Evolutionary conservation across 441 rosid species (phyloP).

Genomic region (Pelargonium myrrhifolium): DNA sequence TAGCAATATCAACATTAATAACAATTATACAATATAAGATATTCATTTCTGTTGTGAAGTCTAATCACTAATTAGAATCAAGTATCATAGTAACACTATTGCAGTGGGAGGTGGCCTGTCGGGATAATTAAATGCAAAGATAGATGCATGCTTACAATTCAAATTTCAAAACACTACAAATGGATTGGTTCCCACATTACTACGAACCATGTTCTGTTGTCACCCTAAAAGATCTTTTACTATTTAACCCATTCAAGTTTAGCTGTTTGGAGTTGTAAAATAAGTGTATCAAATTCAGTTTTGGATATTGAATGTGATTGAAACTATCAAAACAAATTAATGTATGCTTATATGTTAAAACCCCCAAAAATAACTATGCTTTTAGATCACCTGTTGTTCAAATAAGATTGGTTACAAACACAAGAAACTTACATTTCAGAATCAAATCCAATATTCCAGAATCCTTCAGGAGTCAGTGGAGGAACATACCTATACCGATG

Average conservation of each 20-base stretch:
- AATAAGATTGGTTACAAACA: constrained; percentile 6
- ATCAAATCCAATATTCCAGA: constrained; percentile 94
- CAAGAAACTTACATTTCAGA: constrained; percentile 57
- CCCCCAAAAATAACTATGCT: neutral
- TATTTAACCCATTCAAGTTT: neutral
- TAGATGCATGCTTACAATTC: neutral
- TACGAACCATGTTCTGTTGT: neutral
- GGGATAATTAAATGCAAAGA: neutral
- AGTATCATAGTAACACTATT: neutral
- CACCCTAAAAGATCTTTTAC: neutral
- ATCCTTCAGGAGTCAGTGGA: constrained; percentile 89
- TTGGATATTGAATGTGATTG: neutral
- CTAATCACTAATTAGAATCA: neutral
- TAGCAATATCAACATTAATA: neutral
- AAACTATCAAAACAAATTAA: neutral
- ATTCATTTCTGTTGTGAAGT: neutral
- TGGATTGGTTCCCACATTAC: neutral
- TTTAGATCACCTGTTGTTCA: neutral
- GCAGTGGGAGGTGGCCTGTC: neutral
- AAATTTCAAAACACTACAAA: neutral
- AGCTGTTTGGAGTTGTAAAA: neutral
- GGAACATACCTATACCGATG: constrained; percentile 76
- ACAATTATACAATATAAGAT: neutral
- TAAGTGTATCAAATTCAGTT: neutral
- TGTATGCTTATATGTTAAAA: neutral